Conservation (phyloP, 441 rosid genomes). For the Populus hybrid region DNA sequence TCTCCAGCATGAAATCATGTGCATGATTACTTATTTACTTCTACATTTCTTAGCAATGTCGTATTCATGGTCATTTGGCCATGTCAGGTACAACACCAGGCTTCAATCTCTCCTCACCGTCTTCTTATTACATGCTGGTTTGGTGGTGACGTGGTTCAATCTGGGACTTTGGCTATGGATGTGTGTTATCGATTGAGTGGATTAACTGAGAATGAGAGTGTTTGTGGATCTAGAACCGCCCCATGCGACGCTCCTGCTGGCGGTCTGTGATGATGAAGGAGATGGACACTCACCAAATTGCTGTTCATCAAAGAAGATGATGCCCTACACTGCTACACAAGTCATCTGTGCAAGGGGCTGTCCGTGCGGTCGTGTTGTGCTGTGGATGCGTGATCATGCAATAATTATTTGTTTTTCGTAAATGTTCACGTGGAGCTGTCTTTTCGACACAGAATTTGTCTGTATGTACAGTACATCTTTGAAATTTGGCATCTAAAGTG, state of each 20-base stretch:
- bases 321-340: not conserved
- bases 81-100: slow-evolving; percentile 79
- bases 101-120: slow-evolving; percentile 60
- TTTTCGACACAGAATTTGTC: too few species aligned
- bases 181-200: slow-evolving; percentile 73
- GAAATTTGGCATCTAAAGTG: too few species aligned
- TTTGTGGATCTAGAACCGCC: slow-evolving; percentile 85
- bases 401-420: not conserved
- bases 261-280: slow-evolving; percentile 93
- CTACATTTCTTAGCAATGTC: not conserved
- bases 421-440: too few species aligned
- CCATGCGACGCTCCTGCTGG: slow-evolving; percentile 83
- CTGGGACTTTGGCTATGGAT: slow-evolving; percentile 72
- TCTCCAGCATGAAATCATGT: not conserved
- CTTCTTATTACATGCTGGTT: slow-evolving; percentile 60
- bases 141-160: slow-evolving; percentile 94
- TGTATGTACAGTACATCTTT: too few species aligned
- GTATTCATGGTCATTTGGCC: not conserved
- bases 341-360: not conserved
- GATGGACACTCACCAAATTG: slow-evolving; percentile 89
- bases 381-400: not conserved
- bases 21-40: not conserved
- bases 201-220: slow-evolving; percentile 80
- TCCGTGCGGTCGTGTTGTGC: not conserved
- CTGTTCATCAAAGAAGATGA: slow-evolving; percentile 74